Percentiles rank a stretch among this genome's conserved stretches.
Evolutionary conservation across 148 eudicot genomes (phyloP).

Genomic region (Tetragonia tetragonoides): DNA sequence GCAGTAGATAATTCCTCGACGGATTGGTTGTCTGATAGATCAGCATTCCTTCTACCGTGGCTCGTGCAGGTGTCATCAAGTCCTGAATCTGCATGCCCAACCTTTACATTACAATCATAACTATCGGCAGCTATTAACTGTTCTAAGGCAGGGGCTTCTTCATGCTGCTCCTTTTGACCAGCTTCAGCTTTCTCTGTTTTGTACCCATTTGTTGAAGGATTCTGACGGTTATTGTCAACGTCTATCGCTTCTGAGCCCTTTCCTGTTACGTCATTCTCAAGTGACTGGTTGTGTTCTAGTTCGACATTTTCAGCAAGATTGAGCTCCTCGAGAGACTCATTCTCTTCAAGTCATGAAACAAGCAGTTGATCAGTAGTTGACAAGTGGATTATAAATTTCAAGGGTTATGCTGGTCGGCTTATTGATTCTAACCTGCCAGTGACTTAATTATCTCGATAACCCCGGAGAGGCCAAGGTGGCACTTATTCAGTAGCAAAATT

Average conservation of each 20-base stretch:
- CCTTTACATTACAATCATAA: constrained; percentile 42
- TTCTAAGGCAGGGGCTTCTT: constrained; percentile 19
- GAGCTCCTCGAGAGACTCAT: constrained; percentile 72
- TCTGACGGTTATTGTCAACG: constrained; percentile 11
- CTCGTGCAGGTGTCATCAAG: constrained; percentile 32
- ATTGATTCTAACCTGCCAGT: constrained; percentile 40
- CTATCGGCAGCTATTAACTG: constrained; percentile 76
- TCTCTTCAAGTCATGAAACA: constrained; percentile 30
- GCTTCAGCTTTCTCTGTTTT: constrained; percentile 26
- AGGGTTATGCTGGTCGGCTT: not conserved
- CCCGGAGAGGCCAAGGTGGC: constrained; percentile 62
- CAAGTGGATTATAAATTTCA: not conserved
- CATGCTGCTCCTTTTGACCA: constrained; percentile 19
- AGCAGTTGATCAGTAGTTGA: constrained; percentile 10
- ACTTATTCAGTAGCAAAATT: constrained; percentile 58
- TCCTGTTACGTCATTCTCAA: not conserved
- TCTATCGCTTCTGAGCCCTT: constrained; percentile 16
- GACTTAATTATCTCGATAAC: constrained; percentile 54
- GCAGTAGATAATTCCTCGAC: constrained; percentile 48
- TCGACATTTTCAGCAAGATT: constrained; percentile 56
- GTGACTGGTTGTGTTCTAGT: constrained; percentile 29
- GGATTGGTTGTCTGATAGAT: constrained; percentile 20
- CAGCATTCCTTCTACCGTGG: constrained; percentile 23
- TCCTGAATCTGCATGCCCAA: constrained; percentile 27
- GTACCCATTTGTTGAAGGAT: constrained; percentile 22